A percentile compares a stretch with the other conserved stretches of the same genome.
Conservation (phyloP, 768 basidiomycete species). For the Hericium rajendrae region DNA sequence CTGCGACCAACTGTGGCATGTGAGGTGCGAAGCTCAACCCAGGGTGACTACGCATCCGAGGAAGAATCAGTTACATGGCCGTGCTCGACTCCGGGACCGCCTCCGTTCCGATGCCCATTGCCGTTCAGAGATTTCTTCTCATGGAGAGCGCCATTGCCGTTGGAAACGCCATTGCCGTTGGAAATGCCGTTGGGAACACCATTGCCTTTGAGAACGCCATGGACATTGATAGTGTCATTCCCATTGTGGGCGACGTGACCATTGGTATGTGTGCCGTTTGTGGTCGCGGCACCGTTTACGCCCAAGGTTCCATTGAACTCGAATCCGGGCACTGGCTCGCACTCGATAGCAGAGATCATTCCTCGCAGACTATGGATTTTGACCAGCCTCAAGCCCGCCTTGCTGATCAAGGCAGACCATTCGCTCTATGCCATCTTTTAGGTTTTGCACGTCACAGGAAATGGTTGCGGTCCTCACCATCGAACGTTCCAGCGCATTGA, state of each 20-base stretch:
- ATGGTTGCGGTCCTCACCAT: constrained; percentile 1
- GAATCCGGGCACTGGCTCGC: not conserved
- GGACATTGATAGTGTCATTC: not conserved
- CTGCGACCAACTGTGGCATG: too few species aligned
- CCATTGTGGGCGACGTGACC: not conserved
- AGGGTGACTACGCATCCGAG: too few species aligned
- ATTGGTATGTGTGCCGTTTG: not conserved
- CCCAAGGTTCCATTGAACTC: not conserved
- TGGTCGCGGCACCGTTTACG: not conserved
- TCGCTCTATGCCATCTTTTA: not conserved
- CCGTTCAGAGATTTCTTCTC: too few species aligned
- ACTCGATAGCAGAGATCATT: constrained; percentile 5
- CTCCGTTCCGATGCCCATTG: too few species aligned
- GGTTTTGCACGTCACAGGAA: not conserved
- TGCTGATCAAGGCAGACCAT: not conserved
- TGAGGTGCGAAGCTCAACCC: too few species aligned
- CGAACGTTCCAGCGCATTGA: constrained; percentile 9
- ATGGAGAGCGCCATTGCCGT: too few species aligned
- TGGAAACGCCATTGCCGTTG: not conserved
- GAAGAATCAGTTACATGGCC: too few species aligned
- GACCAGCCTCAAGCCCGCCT: not conserved
- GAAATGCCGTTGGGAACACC: not conserved
- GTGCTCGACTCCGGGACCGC: too few species aligned
- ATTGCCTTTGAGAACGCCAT: not conserved
- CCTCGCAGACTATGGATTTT: not conserved